Base-by-base conservation (phyloP, 2,329 filamentous ascomycete species). In the Epichloe coenophiala region DNA sequence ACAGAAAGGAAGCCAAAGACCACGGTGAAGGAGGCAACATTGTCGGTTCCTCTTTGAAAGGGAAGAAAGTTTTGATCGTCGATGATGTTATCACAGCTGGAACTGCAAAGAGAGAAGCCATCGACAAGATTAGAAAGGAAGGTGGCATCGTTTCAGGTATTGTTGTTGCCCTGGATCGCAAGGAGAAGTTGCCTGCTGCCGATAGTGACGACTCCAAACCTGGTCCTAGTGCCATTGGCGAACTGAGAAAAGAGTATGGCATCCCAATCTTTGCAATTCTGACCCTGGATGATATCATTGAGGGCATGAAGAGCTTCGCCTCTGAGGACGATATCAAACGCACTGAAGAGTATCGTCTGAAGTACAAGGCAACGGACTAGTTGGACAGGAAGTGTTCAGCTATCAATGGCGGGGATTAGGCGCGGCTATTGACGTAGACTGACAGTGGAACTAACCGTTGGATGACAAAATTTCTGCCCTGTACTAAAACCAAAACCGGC, bases 21-120 rank as follows among this genome's bases (percentile, higher is more conserved):
- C 91, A 97, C 66, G 91, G 93, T 43, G 93, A 98, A 70, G 91
- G 91, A 36, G 91, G 93, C 43, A 86, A 80, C 65, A 95, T 97
- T 60, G 90, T 97, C 13, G 93, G 93, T 11, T 86, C 88, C 33
- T 77, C 84, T 6, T 73, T 97, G 48, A 85, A 86, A 69, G 90
- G 87, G 49, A 90, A 93, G 77, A 80, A 78, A 54, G 81, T 96
- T 15, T 75, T 98, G 36, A 86, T 98, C 59, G 84, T 98, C 40
- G 93, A 98, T 72, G 93, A 97, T 69, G 91, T 98, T 51, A 91
- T 97, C 61, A 96, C 90, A 1, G 91, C 89, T 1, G 93, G 93
- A 31, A 97, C 90, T 1, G 93, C 93, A 40, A 90, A 96, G 71
- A 78, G 89, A 52, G 90, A 97, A 67, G 88, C 91, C 13, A 89